phyloP scores from a whole-genome alignment of 2,329 filamentous ascomycete genomes.

The Tricladium varicosporioides region DNA sequence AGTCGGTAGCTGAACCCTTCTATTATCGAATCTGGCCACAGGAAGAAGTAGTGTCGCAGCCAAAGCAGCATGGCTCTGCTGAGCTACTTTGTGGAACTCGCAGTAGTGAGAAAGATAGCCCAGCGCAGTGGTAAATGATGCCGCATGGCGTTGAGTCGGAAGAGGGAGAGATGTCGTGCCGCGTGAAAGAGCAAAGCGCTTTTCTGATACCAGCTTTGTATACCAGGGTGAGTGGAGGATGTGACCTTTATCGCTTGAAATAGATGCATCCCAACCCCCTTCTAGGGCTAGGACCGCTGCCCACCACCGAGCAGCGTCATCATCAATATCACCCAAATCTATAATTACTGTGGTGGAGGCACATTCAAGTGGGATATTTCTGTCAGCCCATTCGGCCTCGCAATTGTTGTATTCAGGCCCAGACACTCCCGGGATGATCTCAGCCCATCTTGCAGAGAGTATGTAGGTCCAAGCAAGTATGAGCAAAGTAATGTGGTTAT shows the following conservation, averaged over 20 bases:
- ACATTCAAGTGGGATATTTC: conserved; percentile 4
- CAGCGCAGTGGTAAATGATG: conserved; percentile 25
- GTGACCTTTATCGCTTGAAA: conserved; percentile 19
- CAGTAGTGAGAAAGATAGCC: conserved; percentile 31
- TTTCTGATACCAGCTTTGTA: conserved; percentile 21
- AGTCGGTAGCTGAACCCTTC: conserved; percentile 15
- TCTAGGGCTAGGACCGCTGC: conserved; percentile 26
- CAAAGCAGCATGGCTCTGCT: conserved; percentile 31
- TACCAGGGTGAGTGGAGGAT: conserved; percentile 28
- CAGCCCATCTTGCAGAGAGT: conserved; percentile 34
- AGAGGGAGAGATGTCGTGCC: conserved; percentile 10
- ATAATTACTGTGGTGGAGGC: conserved; percentile 9
- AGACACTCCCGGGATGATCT: conserved; percentile 30
- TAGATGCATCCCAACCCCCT: conserved; percentile 28
- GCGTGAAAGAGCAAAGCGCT: conserved; percentile 19
- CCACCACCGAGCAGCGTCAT: conserved; percentile 34
- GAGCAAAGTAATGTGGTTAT: conserved; percentile 25
- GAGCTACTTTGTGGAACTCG: conserved; percentile 25
- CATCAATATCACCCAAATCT: conserved; percentile 28
- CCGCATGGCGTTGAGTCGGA: conserved; percentile 17
- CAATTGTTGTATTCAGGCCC: conserved; percentile 20
- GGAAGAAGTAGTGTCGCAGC: conserved; percentile 32
- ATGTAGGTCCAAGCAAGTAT: conserved; percentile 33
- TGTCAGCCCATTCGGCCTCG: conserved; percentile 17
- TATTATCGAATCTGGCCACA: conserved; percentile 27